A percentile compares a stretch with the other conserved stretches of the same genome.
These are phyloP conservation scores for Grifola frondosa DNA, from an alignment of 1,284 basidiomycete species.

Conservation along the genomic window DNA sequence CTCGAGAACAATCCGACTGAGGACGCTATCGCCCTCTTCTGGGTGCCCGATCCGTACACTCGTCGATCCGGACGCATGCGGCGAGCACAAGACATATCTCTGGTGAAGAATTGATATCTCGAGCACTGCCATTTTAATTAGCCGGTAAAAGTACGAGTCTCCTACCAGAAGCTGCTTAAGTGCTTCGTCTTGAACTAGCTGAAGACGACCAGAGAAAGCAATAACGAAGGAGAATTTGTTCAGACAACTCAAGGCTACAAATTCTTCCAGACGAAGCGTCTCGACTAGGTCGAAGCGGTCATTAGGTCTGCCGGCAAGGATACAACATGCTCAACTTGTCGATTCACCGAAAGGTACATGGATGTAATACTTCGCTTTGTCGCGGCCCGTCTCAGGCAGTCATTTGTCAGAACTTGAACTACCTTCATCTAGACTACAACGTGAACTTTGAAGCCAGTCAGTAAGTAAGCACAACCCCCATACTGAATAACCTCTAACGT, in stretches of 20 bases:
- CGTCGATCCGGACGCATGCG: slow-evolving; percentile 89
- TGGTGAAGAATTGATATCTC: slow-evolving; percentile 96
- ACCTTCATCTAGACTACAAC: slow-evolving; percentile 89
- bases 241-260: slow-evolving; percentile 93
- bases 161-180: slow-evolving; percentile 97
- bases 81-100: slow-evolving; percentile 90
- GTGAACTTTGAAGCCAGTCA: slow-evolving; percentile 96
- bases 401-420: slow-evolving; percentile 86
- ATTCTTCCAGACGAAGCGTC: slow-evolving; percentile 96
- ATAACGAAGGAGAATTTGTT: slow-evolving; percentile 98
- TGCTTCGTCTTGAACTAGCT: slow-evolving; percentile 94
- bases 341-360: slow-evolving; percentile 91
- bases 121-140: slow-evolving; percentile 97
- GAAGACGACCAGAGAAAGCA: slow-evolving; percentile 86
- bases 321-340: slow-evolving; percentile 99
- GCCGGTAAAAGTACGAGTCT: slow-evolving; percentile 96
- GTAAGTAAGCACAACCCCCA: slow-evolving; percentile 33
- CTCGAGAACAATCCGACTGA: slow-evolving; percentile 91
- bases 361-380: not conserved
- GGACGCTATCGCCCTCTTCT: slow-evolving; percentile 98
- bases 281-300: slow-evolving; percentile 99
- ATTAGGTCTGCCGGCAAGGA: slow-evolving; percentile 97
- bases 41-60: slow-evolving; percentile 95
- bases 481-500: not conserved
- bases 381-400: slow-evolving; percentile 12